These are phyloP conservation scores for Aspergillus eucalypticola DNA, from an alignment of 2,329 filamentous ascomycete genomes.

Conservation along the genomic window DNA sequence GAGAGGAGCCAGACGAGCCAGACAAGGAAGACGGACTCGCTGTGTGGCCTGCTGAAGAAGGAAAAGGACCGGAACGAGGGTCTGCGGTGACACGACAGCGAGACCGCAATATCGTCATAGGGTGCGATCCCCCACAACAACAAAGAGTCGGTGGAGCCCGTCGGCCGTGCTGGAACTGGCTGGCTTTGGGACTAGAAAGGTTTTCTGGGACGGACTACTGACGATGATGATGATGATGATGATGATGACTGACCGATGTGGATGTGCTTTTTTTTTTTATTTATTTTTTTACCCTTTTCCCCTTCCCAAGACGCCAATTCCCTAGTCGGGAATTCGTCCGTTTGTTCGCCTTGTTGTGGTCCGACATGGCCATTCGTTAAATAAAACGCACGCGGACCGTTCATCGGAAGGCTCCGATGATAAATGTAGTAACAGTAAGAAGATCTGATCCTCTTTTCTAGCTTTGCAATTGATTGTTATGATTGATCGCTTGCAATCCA, in stretches of 20 bases:
- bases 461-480: not conserved
- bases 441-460: too few relatives aligned
- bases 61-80: not conserved
- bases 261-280: not conserved
- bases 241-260: not conserved
- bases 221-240: not conserved
- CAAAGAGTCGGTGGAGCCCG: slow-evolving; percentile 5
- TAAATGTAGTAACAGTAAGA: too few relatives aligned
- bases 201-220: not conserved
- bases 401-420: slow-evolving; percentile 9
- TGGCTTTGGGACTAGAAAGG: not conserved
- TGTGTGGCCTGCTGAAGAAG: not conserved
- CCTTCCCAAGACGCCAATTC: not conserved
- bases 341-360: slow-evolving; percentile 6
- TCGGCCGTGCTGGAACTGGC: slow-evolving; percentile 4
- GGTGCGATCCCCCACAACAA: slow-evolving; percentile 17
- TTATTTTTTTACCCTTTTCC: not conserved
- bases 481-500: not conserved
- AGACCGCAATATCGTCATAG: slow-evolving; percentile 8
- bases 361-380: slow-evolving; percentile 12
- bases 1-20: slow-evolving; percentile 5
- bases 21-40: not conserved
- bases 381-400: not conserved
- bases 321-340: not conserved
- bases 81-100: not conserved